Evolutionary conservation across 2,329 filamentous ascomycete genomes (phyloP).

Genomic region (Venturia carpophila): DNA sequence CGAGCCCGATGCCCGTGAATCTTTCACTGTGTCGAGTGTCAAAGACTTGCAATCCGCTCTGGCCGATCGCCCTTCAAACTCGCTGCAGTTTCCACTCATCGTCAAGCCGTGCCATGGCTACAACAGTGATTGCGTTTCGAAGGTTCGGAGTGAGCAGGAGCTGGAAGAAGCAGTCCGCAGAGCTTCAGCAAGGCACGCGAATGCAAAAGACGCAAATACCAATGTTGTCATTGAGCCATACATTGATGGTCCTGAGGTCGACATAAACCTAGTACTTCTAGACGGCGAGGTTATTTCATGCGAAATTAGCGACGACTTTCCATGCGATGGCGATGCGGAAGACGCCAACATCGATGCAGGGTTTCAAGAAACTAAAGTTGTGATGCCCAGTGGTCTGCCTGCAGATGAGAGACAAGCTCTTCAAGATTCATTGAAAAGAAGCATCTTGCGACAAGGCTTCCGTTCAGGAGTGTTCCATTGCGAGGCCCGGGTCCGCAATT

Average conservation of each 20-base stretch:
- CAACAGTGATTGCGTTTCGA: constrained; percentile 29
- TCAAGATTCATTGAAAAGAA: constrained; percentile 21
- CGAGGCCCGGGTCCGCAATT: constrained; percentile 26
- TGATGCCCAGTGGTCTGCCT: constrained; percentile 24
- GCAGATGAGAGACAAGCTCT: constrained; percentile 22
- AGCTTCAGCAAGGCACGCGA: constrained; percentile 16
- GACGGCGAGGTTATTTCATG: constrained; percentile 36
- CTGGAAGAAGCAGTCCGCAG: constrained; percentile 21
- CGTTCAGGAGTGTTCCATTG: constrained; percentile 25
- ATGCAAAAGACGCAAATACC: constrained; percentile 5
- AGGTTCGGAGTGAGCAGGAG: constrained; percentile 24
- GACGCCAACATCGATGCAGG: constrained; percentile 4
- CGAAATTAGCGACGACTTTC: constrained; percentile 36
- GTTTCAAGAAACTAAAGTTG: constrained; percentile 23
- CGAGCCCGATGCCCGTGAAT: neutral
- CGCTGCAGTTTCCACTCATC: constrained; percentile 27
- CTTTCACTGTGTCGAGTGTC: neutral
- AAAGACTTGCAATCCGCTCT: neutral
- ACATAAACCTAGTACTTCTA: constrained; percentile 35
- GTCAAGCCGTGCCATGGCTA: constrained; percentile 33
- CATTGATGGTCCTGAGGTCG: constrained; percentile 36
- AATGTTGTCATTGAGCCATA: constrained; percentile 31
- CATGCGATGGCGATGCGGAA: constrained; percentile 26
- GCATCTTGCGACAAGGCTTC: constrained; percentile 24
- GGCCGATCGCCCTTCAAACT: neutral